These are phyloP conservation scores for Fusarium sarcochroum DNA, from an alignment of 2,329 filamentous ascomycete genomes.

Conservation along the genomic window DNA sequence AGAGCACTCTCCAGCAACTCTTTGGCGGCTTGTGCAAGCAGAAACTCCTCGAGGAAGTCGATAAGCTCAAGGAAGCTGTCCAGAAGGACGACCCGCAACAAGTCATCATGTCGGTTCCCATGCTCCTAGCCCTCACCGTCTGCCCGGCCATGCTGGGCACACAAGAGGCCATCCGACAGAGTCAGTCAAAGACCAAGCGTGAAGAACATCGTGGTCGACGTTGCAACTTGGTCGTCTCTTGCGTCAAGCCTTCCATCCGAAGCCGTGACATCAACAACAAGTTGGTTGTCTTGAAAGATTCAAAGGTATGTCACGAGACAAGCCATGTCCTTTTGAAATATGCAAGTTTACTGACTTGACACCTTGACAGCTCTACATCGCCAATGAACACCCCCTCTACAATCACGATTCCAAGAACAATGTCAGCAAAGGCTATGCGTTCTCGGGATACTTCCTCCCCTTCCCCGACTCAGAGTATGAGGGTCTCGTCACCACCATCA, in stretches of 20 bases:
- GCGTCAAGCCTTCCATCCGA: constrained; percentile 61
- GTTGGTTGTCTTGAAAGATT: constrained; percentile 61
- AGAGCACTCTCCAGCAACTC: constrained; percentile 43
- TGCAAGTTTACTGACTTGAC: constrained; percentile 2
- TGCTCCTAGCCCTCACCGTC: constrained; percentile 50
- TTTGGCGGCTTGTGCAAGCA: constrained; percentile 44
- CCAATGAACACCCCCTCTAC: constrained; percentile 48
- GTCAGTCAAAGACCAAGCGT: constrained; percentile 60
- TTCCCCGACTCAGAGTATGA: constrained; percentile 66
- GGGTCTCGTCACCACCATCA: constrained; percentile 64
- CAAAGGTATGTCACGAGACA: constrained; percentile 49
- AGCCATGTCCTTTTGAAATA: not conserved
- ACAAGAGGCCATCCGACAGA: constrained; percentile 62
- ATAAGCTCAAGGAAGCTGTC: constrained; percentile 47
- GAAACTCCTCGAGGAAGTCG: constrained; percentile 45
- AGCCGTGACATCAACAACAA: constrained; percentile 61
- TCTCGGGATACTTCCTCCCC: constrained; percentile 70
- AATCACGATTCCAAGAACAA: constrained; percentile 52
- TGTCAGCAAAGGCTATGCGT: constrained; percentile 66
- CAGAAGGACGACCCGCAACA: constrained; percentile 46
- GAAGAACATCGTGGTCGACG: constrained; percentile 64
- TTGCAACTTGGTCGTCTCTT: constrained; percentile 63
- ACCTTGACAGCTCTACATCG: constrained; percentile 47
- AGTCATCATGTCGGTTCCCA: constrained; percentile 49
- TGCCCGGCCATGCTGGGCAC: constrained; percentile 60